These are phyloP conservation scores for Leccinum broughii DNA, from an alignment of 768 basidiomycete species.

Conservation along the genomic window DNA sequence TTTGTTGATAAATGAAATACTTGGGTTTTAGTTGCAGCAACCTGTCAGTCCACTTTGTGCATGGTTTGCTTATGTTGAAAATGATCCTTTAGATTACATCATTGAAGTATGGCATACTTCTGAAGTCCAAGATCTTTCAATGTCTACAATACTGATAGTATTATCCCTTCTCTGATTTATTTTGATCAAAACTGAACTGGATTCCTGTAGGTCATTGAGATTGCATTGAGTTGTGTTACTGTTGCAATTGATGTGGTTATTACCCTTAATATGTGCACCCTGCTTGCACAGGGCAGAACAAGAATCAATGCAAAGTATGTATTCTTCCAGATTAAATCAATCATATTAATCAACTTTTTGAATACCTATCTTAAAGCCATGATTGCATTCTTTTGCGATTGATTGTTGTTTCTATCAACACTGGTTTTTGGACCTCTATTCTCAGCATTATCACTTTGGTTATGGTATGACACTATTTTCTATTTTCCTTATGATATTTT, in stretches of 20 bases:
- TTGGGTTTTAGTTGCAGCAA: background rate
- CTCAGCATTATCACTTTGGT: too few relatives aligned
- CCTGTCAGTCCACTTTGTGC: background rate
- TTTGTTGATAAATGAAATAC: background rate
- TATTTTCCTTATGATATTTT: background rate
- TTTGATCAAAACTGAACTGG: background rate
- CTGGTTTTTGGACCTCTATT: background rate
- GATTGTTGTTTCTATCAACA: background rate
- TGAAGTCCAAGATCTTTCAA: background rate
- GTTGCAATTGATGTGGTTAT: background rate
- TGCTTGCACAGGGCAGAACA: background rate
- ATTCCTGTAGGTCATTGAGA: background rate
- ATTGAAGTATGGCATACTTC: background rate
- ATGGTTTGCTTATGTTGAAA: background rate
- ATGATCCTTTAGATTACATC: background rate
- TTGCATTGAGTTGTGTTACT: background rate
- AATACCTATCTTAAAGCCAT: background rate
- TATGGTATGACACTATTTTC: background rate
- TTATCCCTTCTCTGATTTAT: background rate
- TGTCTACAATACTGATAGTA: background rate
- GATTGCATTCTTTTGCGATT: background rate
- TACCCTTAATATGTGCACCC: background rate
- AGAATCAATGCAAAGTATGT: background rate
- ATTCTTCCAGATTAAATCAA: background rate
- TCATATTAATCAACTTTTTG: background rate